These are phyloP conservation scores for Diaporthe vaccinii DNA, from an alignment of 2,329 filamentous ascomycete genomes.

Conservation along the genomic window DNA sequence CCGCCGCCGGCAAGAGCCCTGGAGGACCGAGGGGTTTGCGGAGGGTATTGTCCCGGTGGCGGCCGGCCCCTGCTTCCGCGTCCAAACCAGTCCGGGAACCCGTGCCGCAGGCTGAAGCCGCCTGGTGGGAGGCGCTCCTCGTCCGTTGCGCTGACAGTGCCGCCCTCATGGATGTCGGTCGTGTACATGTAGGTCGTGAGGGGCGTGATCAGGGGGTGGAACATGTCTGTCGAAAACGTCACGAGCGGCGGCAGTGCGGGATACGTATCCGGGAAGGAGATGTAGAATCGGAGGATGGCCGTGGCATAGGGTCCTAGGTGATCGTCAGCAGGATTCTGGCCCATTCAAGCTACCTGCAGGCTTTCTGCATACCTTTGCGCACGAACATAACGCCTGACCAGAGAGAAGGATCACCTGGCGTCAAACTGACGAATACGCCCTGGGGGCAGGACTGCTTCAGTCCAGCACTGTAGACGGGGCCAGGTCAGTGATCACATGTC, in stretches of 20 bases:
- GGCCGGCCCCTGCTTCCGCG: conserved; percentile 62
- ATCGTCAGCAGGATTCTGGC: neutral
- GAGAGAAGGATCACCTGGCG: conserved; percentile 81
- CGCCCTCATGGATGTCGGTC: conserved; percentile 79
- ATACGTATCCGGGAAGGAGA: conserved; percentile 87
- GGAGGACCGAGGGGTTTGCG: conserved; percentile 45
- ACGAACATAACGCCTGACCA: conserved; percentile 96
- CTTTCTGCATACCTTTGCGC: conserved; percentile 75
- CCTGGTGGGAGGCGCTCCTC: conserved; percentile 88
- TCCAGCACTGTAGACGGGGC: conserved; percentile 70
- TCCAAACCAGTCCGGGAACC: conserved; percentile 92
- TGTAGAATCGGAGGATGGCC: conserved; percentile 89
- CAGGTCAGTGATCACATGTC: conserved; percentile 44
- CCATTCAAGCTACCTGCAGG: conserved; percentile 34
- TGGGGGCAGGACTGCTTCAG: conserved; percentile 86
- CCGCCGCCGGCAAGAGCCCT: conserved; percentile 40
- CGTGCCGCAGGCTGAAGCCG: conserved; percentile 90
- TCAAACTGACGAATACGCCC: conserved; percentile 88
- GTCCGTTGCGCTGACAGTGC: conserved; percentile 86
- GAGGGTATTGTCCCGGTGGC: conserved; percentile 20
- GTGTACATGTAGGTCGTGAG: conserved; percentile 96
- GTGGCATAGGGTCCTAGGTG: conserved; percentile 85
- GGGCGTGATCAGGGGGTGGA: conserved; percentile 93
- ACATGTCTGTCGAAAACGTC: conserved; percentile 92
- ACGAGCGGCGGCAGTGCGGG: conserved; percentile 85